Evolutionary conservation across 2,329 filamentous ascomycete genomes (phyloP).

Genomic region (Diaporthe sp.): DNA sequence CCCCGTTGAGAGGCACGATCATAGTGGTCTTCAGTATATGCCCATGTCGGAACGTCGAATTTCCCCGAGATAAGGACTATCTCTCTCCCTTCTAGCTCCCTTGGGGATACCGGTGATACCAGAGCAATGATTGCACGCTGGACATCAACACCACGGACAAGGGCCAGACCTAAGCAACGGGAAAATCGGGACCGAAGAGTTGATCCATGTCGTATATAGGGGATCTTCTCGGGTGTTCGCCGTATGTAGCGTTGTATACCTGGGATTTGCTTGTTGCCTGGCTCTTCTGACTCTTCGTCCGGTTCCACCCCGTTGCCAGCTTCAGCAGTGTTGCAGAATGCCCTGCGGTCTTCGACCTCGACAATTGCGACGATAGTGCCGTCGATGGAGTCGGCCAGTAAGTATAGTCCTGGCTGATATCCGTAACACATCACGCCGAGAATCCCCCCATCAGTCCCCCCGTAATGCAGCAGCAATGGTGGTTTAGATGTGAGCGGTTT

Average conservation of each 20-base stretch:
- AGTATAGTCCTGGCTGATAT: constrained; percentile 69
- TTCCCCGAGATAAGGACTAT: constrained; percentile 77
- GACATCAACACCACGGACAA: constrained; percentile 78
- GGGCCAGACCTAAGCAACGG: constrained; percentile 72
- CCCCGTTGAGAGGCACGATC: constrained; percentile 46
- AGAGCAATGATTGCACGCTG: constrained; percentile 70
- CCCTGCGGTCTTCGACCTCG: constrained; percentile 66
- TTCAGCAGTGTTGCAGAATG: constrained; percentile 56
- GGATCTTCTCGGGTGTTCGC: constrained; percentile 67
- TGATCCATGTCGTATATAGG: constrained; percentile 70
- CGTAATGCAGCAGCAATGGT: constrained; percentile 75
- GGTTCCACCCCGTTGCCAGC: no score
- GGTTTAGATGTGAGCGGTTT: constrained; percentile 67
- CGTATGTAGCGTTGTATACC: constrained; percentile 48
- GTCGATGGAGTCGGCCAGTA: constrained; percentile 76
- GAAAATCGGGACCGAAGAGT: constrained; percentile 72
- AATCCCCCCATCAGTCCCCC: constrained; percentile 64
- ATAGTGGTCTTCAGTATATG: constrained; percentile 75
- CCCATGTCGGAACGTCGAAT: constrained; percentile 78
- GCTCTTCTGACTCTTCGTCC: constrained; percentile 27
- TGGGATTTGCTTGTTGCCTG: not conserved
- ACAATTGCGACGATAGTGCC: constrained; percentile 79
- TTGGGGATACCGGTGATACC: constrained; percentile 69
- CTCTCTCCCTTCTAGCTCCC: constrained; percentile 58
- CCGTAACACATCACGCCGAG: constrained; percentile 78